Evolutionary conservation across 352 stramenopile species (phyloP), one percentile per base, ranked within the genome.

Genomic region (Phytophthora cryptogea): DNA sequence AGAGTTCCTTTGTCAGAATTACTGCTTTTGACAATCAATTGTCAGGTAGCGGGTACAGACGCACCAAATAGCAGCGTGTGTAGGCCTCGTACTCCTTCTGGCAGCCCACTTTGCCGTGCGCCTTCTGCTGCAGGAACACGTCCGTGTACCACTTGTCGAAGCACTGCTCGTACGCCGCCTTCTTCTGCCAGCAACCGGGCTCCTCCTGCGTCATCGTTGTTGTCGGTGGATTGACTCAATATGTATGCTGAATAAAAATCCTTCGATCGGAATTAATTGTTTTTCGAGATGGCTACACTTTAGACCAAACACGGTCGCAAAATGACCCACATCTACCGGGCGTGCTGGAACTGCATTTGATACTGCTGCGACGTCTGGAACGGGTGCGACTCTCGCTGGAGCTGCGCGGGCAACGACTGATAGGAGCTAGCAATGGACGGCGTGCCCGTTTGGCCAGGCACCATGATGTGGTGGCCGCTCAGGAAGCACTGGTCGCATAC

Each of bases 121-220:
- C 83, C 54, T 90, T 93, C 41, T 89, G 70, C 72, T 91, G 81
- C 16, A 95, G 66, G 56, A 95, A 95, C 27, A 93, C 74, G 33
- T 93, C 72, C 44, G 83, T 90, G 69, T 93, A 95, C 86, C 86
- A 95, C 66, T 80, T 73, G 58, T 95, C 86, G 70, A 95, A 95
- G 74, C 86, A 95, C 55, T 92, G 80, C 59, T 95, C 86, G 59
- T 75, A 91, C 70, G 66, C 74, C 2, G 75, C 75, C 49, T 90
- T 90, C 68, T 84, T 75, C 59, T 87, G 73, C 79, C 81, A 88
- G 76, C 81, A 91, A 3, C 77, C 72, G 17, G 53, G 66, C 37
- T 88, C 79, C 23, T 88, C 66, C 27, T 65, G 44, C 16, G 52
- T 56, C 57, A 76, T 78, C 36, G n/a, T n/a, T n/a, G n/a, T n/a